Evolutionary conservation across 306 rosid species (phyloP).

Genomic region (Prunus salicina): DNA sequence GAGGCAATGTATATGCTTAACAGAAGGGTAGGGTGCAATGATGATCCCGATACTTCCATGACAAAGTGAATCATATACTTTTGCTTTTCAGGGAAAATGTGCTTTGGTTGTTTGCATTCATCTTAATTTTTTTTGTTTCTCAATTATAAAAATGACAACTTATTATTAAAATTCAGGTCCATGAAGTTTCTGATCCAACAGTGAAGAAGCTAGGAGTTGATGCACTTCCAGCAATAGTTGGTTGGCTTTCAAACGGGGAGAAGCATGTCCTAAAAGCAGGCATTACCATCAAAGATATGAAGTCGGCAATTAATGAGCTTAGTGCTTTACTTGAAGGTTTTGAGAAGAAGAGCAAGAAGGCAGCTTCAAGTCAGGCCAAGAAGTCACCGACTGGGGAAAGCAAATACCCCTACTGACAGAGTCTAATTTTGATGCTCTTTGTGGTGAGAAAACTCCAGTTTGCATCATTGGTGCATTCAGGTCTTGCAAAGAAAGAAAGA

Average conservation of each 20-base stretch:
- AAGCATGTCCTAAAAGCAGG: conserved; percentile 36
- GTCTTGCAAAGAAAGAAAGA: conserved; percentile 60
- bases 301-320: conserved; percentile 64
- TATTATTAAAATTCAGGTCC: conserved; percentile 37
- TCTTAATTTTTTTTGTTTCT: not conserved
- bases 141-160: not conserved
- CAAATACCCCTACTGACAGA: conserved; percentile 51
- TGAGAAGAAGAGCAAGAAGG: conserved; percentile 58
- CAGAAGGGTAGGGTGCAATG: not conserved
- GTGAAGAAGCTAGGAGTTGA: conserved; percentile 64
- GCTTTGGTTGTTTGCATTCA: not conserved
- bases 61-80: not conserved
- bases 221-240: conserved; percentile 87
- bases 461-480: conserved; percentile 82
- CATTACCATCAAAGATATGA: conserved; percentile 41
- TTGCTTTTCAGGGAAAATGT: not conserved
- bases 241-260: conserved; percentile 69
- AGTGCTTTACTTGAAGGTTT: conserved; percentile 53
- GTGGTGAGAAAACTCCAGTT: conserved; percentile 75
- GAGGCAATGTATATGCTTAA: not conserved
- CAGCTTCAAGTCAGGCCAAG: conserved; percentile 46
- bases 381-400: conserved; percentile 33
- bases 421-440: conserved; percentile 57
- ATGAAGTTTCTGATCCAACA: conserved; percentile 52
- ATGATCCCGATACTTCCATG: not conserved